Conservation (phyloP, 2,329 filamentous ascomycete species). For the Aspergillus unguis region DNA sequence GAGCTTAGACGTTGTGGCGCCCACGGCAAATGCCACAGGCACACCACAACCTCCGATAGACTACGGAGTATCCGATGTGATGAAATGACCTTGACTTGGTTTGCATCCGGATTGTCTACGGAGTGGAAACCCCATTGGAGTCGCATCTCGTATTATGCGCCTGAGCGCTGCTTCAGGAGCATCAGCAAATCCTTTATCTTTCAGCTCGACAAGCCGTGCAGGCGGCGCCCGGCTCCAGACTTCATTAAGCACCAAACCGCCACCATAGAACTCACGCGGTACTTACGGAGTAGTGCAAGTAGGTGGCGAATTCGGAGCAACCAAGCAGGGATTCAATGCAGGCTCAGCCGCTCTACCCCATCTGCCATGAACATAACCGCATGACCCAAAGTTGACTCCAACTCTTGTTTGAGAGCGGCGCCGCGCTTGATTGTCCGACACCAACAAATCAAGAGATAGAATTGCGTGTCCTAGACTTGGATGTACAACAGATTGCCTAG, state of each 20-base stretch:
- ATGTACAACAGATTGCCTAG: too few species aligned
- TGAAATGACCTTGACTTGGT: background rate
- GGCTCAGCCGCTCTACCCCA: background rate
- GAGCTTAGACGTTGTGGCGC: constrained; percentile 7
- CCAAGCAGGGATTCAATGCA: constrained; percentile 2
- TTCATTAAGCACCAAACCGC: too few species aligned
- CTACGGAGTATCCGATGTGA: background rate
- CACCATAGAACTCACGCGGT: too few species aligned
- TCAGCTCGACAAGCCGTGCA: too few species aligned
- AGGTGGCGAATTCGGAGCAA: constrained; percentile 3
- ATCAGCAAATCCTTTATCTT: too few species aligned
- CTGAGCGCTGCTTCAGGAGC: too few species aligned
- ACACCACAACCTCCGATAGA: background rate
- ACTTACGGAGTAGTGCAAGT: background rate
- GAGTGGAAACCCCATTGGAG: too few species aligned
- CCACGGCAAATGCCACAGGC: background rate
- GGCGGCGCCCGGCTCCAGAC: too few species aligned
- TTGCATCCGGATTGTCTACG: background rate
- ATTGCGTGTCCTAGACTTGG: background rate
- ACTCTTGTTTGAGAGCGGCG: background rate
- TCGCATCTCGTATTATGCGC: constrained; percentile 1
- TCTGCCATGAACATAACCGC: background rate
- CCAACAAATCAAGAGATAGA: background rate
- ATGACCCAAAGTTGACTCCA: constrained; percentile 6
- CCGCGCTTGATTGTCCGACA: background rate